A percentile compares a stretch with the other conserved stretches of the same genome.
These are phyloP conservation scores for Salix dunnii DNA, from an alignment of 345 rosid genomes.

Conservation along the genomic window DNA sequence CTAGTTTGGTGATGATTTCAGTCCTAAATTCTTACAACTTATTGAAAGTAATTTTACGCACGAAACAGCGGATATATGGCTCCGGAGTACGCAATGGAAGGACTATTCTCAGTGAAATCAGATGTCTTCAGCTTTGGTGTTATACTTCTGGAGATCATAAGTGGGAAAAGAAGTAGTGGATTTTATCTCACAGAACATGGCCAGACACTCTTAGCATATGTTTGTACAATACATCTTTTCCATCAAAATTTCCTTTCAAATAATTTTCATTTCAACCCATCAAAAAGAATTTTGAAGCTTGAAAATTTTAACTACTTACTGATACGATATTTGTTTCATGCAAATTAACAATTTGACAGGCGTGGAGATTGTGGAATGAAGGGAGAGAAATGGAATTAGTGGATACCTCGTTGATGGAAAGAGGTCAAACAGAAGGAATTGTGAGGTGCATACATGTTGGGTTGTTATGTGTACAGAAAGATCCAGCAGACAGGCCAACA, in stretches of 20 bases:
- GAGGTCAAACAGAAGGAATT: background rate
- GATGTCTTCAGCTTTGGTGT: background rate
- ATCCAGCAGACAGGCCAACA: background rate
- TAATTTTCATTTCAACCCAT: too few species aligned
- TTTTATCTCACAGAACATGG: background rate
- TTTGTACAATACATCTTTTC: background rate
- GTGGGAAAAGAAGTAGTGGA: background rate
- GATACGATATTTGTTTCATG: too few species aligned
- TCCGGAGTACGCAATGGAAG: slow-evolving; percentile 13
- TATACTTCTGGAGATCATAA: background rate
- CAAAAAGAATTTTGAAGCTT: too few species aligned
- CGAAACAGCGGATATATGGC: slow-evolving; percentile 14
- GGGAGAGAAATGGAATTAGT: background rate
- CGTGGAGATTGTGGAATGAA: background rate
- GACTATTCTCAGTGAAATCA: background rate
- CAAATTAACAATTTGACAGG: background rate
- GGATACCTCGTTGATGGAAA: background rate
- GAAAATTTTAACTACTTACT: background rate
- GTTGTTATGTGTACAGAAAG: background rate
- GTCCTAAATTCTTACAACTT: background rate
- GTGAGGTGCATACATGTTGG: background rate
- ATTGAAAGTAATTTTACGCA: too few species aligned
- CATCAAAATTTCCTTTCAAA: background rate
- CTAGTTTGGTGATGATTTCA: background rate
- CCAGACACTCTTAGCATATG: background rate